Base-by-base conservation (phyloP, 2,329 filamentous ascomycete species). In the Penicillium psychrosexuale region DNA sequence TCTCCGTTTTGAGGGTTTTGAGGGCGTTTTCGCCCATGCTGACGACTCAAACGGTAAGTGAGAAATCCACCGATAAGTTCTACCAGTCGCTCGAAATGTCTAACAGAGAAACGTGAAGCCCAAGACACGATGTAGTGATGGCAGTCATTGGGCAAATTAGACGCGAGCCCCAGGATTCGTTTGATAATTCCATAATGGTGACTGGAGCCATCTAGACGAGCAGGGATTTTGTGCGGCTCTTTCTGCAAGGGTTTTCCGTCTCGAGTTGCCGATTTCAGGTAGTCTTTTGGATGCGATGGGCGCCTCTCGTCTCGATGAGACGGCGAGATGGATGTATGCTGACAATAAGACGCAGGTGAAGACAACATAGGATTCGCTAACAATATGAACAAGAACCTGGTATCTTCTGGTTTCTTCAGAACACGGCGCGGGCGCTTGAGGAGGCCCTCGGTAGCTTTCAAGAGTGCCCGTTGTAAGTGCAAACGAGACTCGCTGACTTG, bases 101-200 rank as follows among this genome's bases (percentile, higher is more conserved):
- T 70, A 51, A 86, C 81, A 0, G 88, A 82, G 61, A 88, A 85
- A 44, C 84, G 82, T 12, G 88, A 84, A 64, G 95, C 86, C 91
- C 91, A 96, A 7, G 82, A 82, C 9, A 91, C 84, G 27, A 96
- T 74, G 63, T 88, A 84, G 51, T 87, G 86, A 64, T 96, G 91
- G 62, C 89, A 92, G 55, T 87, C 82, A 55, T 84, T 83, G 0
- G 90, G 82, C 12, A 89, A 78, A 69, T 95, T 90, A 1, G 90
- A 88, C 24, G 96, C 69, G 9, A 96, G 76, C 0, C 92, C 92
- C 27, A 96, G 72, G 37, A 95, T 86, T 36, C 92, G 84, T 71
- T 96, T 96, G 64, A 95, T 84, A 50, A 96, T 88, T 5, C 88
- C 88, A 2, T 89, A 91, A 72, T 96, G 89, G 56, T 89, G 84